Evolutionary conservation across 2,329 filamentous ascomycete genomes (phyloP).

Genomic region (Pseudogymnoascus destructans): DNA sequence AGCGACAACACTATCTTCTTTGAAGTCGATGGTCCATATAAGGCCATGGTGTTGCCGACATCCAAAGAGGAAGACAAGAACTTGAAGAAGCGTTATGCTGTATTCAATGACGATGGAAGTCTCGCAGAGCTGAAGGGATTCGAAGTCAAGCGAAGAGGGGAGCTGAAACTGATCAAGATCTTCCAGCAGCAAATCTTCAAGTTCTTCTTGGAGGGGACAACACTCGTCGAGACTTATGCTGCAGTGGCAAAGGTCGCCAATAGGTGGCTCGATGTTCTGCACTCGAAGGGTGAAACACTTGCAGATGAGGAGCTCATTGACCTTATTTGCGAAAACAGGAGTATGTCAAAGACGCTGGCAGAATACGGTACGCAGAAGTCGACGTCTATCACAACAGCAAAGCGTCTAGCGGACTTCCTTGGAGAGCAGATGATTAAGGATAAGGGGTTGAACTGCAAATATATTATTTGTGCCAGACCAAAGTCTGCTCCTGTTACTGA

Average conservation of each 20-base stretch:
- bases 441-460: conserved; percentile 98
- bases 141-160: conserved; percentile 92
- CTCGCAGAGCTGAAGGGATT: conserved; percentile 94
- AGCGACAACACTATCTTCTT: conserved; percentile 99
- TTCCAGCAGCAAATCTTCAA: conserved; percentile 99
- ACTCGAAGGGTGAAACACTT: conserved; percentile 76
- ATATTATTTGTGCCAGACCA: conserved; percentile 85
- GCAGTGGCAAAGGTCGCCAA: conserved; percentile 93
- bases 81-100: conserved; percentile 96
- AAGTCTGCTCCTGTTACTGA: conserved; percentile 88
- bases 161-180: conserved; percentile 98
- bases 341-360: conserved; percentile 91
- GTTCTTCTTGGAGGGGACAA: conserved; percentile 88
- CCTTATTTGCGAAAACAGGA: conserved; percentile 98
- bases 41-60: conserved; percentile 90
- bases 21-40: conserved; percentile 95
- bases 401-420: conserved; percentile 85
- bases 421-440: conserved; percentile 99
- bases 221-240: conserved; percentile 75
- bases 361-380: conserved; percentile 95
- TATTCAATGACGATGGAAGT: conserved; percentile 96
- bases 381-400: conserved; percentile 97
- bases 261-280: conserved; percentile 87
- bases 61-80: conserved; percentile 99
- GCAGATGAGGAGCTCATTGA: conserved; percentile 97